A percentile compares a stretch with the other conserved stretches of the same genome.
Conservation (phyloP, 768 basidiomycete genomes). For the Auricularia auricula-judae region DNA sequence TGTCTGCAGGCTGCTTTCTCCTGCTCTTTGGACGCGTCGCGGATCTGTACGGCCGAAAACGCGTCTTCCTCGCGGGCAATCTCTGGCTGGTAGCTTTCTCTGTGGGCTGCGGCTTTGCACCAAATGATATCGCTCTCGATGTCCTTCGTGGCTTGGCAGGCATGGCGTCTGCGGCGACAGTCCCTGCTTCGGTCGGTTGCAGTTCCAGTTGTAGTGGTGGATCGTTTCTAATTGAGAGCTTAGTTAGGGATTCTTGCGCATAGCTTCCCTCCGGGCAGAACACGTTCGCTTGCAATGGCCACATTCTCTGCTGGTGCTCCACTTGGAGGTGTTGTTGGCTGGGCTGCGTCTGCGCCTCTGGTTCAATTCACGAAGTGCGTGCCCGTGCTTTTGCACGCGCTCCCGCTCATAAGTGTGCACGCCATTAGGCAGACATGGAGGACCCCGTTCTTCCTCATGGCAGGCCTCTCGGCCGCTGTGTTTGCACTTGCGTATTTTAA, state of each 20-base stretch:
- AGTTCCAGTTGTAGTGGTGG: constrained; percentile 2
- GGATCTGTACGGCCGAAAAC: constrained; percentile 68
- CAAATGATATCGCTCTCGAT: constrained; percentile 48
- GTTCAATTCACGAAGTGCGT: constrained; percentile 39
- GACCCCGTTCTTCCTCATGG: constrained; percentile 47
- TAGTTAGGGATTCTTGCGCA: constrained; percentile 77
- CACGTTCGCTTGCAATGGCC: constrained; percentile 69
- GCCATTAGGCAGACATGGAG: constrained; percentile 43
- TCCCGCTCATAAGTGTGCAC: constrained; percentile 1
- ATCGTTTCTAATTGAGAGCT: background rate
- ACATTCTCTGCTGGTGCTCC: constrained; percentile 81
- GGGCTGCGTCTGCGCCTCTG: constrained; percentile 58
- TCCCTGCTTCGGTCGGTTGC: constrained; percentile 54
- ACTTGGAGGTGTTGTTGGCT: constrained; percentile 63
- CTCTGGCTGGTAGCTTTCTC: constrained; percentile 42
- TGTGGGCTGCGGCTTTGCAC: constrained; percentile 53
- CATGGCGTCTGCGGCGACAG: constrained; percentile 62
- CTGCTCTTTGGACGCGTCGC: constrained; percentile 71
- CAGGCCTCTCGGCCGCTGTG: constrained; percentile 44
- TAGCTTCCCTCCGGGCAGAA: constrained; percentile 55
- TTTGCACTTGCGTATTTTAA: constrained; percentile 42
- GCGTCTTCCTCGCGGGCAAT: constrained; percentile 52
- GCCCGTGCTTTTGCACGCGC: background rate
- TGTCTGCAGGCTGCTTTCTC: constrained; percentile 28
- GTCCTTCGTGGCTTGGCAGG: constrained; percentile 73